Evolutionary conservation across 495 filamentous ascomycete genomes (phyloP), one percentile per base, ranked within the genome.

Genomic region (Thermochaetoides thermophila): DNA sequence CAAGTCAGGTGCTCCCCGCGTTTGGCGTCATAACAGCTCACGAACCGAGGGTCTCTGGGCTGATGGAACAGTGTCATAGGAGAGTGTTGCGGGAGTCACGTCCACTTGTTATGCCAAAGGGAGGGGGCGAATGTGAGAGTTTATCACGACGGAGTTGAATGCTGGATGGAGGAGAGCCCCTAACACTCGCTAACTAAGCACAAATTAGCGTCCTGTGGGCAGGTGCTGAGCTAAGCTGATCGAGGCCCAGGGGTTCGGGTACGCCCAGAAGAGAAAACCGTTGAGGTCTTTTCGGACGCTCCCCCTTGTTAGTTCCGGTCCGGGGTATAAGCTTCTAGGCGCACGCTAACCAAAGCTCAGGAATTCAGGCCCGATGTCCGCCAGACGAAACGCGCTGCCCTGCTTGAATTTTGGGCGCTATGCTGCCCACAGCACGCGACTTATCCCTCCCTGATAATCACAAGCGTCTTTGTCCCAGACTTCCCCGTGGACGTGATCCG

Each of bases 291-390:
- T n/a, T n/a, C n/a, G n/a, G n/a, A n/a, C n/a, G n/a, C n/a, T 11
- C 6, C 31, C 24, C 32, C 32, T 17, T 14, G 32, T 11, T 16
- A 11, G 16, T 10, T 16, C n/a, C n/a, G 14, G 7, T 3, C 9
- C 5, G 13, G 34, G 23, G 14, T 19, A n/a, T n/a, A n/a, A n/a
- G n/a, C 7, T 5, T 10, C n/a, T 24, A 21, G 17, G n/a, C 8
- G n/a, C 30, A 24, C 17, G 12, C 30, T 26, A 21, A 29, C 32
- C 32, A 27, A 14, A 16, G 12, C 21, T 4, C 15, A 31, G 39
- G 39, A 42, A 42, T 14, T 7, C 21, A 42, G 39, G 39, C 24
- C 39, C 39, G 34, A 29, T 17, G 17, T 17, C 39, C 39, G 33
- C 13, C 34, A 29, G 13, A 33, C 25, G 16, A 22, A 15, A 18